phyloP scores from a whole-genome alignment of 2,329 filamentous ascomycete species.

The Pyrenophora graminea region DNA sequence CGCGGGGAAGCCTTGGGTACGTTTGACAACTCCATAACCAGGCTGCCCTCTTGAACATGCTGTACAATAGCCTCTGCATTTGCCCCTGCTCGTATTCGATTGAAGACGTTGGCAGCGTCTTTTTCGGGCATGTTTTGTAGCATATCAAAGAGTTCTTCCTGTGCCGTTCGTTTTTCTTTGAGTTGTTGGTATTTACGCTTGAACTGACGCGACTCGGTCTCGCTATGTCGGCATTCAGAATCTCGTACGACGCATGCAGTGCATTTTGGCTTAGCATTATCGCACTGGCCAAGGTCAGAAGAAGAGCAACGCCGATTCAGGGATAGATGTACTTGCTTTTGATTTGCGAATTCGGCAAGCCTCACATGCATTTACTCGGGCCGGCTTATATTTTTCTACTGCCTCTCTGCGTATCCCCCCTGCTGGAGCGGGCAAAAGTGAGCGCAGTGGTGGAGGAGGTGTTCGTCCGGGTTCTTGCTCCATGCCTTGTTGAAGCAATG shows the following conservation, averaged over 20 bases:
- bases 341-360: slow-evolving; percentile 17
- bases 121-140: slow-evolving; percentile 14
- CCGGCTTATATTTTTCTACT: not conserved
- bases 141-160: slow-evolving; percentile 19
- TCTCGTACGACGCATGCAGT: slow-evolving; percentile 6
- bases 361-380: slow-evolving; percentile 8
- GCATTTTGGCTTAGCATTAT: slow-evolving; percentile 12
- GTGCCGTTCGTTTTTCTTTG: slow-evolving; percentile 5
- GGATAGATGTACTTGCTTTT: slow-evolving; percentile 7
- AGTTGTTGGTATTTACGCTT: slow-evolving; percentile 13
- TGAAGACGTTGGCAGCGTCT: slow-evolving; percentile 18
- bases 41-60: slow-evolving; percentile 15
- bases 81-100: slow-evolving; percentile 18
- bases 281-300: slow-evolving; percentile 11
- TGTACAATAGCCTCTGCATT: slow-evolving; percentile 14
- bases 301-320: not conserved
- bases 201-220: slow-evolving; percentile 8
- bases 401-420: slow-evolving; percentile 2
- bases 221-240: slow-evolving; percentile 12
- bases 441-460: slow-evolving; percentile 6
- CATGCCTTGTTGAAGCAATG: not conserved
- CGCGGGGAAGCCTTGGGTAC: slow-evolving; percentile 16
- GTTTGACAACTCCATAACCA: slow-evolving; percentile 18
- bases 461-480: not conserved
- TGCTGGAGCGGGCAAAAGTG: slow-evolving; percentile 8